These are phyloP conservation scores for Skeletonema marinoi DNA, from an alignment of 108 stramenopile species.

Conservation along the genomic window DNA sequence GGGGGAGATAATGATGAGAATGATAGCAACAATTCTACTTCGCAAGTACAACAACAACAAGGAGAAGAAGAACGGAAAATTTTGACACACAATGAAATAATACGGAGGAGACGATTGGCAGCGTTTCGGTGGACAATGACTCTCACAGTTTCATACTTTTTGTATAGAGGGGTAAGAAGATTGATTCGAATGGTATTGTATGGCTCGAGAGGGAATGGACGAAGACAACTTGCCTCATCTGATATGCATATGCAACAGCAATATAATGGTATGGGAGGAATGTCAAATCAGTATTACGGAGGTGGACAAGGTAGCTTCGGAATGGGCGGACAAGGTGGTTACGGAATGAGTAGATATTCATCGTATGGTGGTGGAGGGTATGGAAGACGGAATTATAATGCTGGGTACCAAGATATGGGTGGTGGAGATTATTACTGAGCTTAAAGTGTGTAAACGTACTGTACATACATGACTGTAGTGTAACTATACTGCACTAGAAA, in stretches of 20 bases:
- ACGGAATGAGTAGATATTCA: constrained; percentile 23
- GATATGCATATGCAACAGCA: constrained; percentile 1
- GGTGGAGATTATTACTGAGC: constrained; percentile 3
- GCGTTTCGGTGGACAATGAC: constrained; percentile 74
- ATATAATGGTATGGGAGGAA: constrained; percentile 13
- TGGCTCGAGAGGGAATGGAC: neutral
- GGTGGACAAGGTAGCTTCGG: neutral
- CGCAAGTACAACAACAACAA: neutral
- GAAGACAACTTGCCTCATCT: constrained; percentile 1
- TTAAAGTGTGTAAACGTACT: neutral
- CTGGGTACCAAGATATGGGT: constrained; percentile 2
- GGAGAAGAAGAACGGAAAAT: constrained; percentile 46
- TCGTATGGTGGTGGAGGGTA: constrained; percentile 8
- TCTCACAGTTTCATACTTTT: constrained; percentile 57
- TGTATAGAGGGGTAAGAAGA: constrained; percentile 58
- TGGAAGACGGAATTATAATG: neutral
- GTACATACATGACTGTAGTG: too few species aligned
- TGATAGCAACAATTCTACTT: neutral
- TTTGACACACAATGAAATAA: constrained; percentile 34
- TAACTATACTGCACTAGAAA: neutral
- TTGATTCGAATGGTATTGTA: constrained; percentile 37
- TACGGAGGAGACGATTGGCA: constrained; percentile 59
- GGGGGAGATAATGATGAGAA: constrained; percentile 42
- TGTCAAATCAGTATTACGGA: constrained; percentile 21
- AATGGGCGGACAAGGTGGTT: neutral